phyloP scores from a whole-genome alignment of 371 early-diverging fungal genomes.

The Apophysomyces variabilis region DNA sequence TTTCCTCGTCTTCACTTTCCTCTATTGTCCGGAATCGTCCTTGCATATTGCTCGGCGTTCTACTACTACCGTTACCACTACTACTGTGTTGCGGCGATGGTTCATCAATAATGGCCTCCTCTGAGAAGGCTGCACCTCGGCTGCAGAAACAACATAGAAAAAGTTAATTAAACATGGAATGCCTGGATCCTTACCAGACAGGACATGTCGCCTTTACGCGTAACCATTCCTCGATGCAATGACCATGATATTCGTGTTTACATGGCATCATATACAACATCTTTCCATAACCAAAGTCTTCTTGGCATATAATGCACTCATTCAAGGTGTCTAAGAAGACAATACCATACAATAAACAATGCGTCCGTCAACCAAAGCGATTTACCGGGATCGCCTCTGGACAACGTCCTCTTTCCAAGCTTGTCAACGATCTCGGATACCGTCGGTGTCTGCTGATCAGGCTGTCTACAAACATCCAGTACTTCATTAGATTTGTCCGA shows the following conservation, averaged over 20 bases:
- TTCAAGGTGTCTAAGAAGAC: slow-evolving; percentile 3
- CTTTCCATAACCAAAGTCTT: slow-evolving; percentile 12
- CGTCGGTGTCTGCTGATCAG: neutral
- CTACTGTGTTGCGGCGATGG: too few species aligned
- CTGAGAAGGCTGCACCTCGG: neutral
- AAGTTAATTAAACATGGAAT: neutral
- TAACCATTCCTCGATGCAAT: slow-evolving; percentile 27
- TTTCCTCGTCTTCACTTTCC: neutral
- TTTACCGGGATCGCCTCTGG: neutral
- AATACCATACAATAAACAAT: neutral
- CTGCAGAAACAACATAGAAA: neutral
- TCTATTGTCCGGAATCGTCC: too few species aligned
- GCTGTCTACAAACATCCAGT: neutral
- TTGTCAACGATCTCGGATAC: neutral
- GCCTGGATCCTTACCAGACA: slow-evolving; percentile 20
- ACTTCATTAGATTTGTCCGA: neutral
- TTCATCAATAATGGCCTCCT: too few species aligned
- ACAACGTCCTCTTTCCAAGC: neutral
- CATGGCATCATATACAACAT: slow-evolving; percentile 22
- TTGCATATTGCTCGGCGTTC: too few species aligned
- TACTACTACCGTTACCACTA: too few species aligned
- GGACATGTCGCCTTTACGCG: slow-evolving; percentile 24
- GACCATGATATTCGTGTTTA: slow-evolving; percentile 28
- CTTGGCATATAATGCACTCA: slow-evolving; percentile 27
- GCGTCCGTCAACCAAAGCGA: neutral